Base-by-base conservation (phyloP, 2,329 filamentous ascomycete genomes). In the Penicillium occitanis region DNA sequence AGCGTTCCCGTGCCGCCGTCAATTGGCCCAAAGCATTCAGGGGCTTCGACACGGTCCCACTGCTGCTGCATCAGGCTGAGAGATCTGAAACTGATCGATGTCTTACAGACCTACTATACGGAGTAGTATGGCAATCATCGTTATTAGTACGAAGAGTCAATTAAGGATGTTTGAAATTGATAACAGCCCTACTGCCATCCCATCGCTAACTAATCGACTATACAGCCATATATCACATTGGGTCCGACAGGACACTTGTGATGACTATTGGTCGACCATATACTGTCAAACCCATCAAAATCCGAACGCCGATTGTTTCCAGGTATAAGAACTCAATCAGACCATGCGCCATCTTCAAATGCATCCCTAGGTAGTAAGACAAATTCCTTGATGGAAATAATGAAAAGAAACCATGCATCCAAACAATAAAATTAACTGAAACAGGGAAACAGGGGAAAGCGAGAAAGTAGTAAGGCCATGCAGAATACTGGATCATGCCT, bases 361-460 rank as follows among this genome's bases (percentile, higher is more conserved):
- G 57, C 57, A 60, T 30, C 57, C 57, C 37, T 60, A 46, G 19
- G 40, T 42, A 46, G 37, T 60, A 60, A 37, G 22, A 57, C n/a
- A 40, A 37, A 57, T 57, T 57, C 53, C 53, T 57, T 57, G 33
- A 57, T 57, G 53, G 53, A 57, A 57, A 57, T 57, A 57, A 57
- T 37, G 19, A 37, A 57, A 37, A 33, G 14, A 37, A 37, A 22
- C 33, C 33, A 46, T 19, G 58, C 25, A 50, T 13, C 2, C 17
- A 6, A 48, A 37, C 17, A 37, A 62, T 44, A 62, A 51, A 51
- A 50, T 25, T n/a, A 51, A 50, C n/a, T 5, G 22, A 51, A 40
- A 48, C n/a, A 57, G 14, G 22, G 46, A 25, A 14, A 14, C 48
- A 50, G 30, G 53, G n/a, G 30, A 58, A 66, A 37, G 37, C 22